Evolutionary conservation across 1,284 basidiomycete genomes (phyloP).

Genomic region (Tilletia indica): DNA sequence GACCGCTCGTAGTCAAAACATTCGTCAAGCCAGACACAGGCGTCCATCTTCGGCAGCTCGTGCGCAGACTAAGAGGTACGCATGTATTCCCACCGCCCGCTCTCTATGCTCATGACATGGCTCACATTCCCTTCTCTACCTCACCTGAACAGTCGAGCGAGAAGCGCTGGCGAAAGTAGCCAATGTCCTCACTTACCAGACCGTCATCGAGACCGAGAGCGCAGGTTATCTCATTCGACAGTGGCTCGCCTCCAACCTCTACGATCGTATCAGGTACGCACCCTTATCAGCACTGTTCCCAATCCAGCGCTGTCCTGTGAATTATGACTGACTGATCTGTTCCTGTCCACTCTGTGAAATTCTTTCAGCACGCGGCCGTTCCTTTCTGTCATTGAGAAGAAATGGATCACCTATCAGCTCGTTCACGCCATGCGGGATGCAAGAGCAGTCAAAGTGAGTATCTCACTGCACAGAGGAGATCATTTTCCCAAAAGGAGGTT

Average conservation of each 20-base stretch:
- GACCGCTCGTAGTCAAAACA: conserved; percentile 73
- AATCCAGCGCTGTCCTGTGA: neutral
- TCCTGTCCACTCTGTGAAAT: neutral
- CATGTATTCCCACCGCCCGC: neutral
- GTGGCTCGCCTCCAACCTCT: conserved; percentile 90
- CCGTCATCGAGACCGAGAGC: conserved; percentile 89
- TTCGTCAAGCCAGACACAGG: conserved; percentile 78
- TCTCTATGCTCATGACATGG: no score
- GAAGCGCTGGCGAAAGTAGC: conserved; percentile 79
- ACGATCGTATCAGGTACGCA: conserved; percentile 90
- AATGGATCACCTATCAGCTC: conserved; percentile 95
- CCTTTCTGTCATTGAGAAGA: conserved; percentile 85
- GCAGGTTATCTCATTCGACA: conserved; percentile 93
- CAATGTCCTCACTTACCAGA: conserved; percentile 85
- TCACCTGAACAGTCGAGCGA: conserved; percentile 62
- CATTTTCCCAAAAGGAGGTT: neutral
- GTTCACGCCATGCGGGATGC: conserved; percentile 80
- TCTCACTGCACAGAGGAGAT: no score
- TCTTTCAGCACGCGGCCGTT: conserved; percentile 86
- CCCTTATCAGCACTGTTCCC: neutral
- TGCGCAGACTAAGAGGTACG: conserved; percentile 69
- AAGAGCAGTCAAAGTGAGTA: conserved; percentile 65
- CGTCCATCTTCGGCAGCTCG: conserved; percentile 68
- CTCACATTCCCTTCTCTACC: neutral
- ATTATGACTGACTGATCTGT: neutral